Evolutionary conservation across 1,284 basidiomycete genomes (phyloP).

Genomic region (Sphaerobolus stellatus): DNA sequence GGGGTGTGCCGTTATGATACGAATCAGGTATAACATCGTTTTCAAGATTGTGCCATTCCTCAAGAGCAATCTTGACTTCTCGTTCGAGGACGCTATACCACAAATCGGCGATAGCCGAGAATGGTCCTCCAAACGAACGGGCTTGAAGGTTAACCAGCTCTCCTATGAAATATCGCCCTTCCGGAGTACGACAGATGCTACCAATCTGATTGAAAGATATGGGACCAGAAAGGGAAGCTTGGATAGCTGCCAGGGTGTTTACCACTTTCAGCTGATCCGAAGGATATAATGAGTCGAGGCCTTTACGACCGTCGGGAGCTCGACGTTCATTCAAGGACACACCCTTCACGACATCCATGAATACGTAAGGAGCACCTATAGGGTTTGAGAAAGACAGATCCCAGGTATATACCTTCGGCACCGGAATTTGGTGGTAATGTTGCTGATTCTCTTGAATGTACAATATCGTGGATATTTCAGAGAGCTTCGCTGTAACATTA

Average conservation of each 20-base stretch:
- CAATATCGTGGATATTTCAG: constrained; percentile 11
- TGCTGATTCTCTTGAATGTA: constrained; percentile 3
- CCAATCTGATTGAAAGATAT: constrained; percentile 15
- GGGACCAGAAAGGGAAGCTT: constrained; percentile 15
- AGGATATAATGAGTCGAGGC: constrained; percentile 10
- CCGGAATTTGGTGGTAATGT: constrained; percentile 9
- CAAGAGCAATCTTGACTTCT: constrained; percentile 11
- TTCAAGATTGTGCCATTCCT: constrained; percentile 12
- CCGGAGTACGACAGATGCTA: constrained; percentile 6
- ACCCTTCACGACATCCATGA: constrained; percentile 14
- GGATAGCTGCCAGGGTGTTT: constrained; percentile 11
- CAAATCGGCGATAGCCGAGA: background rate
- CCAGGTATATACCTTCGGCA: constrained; percentile 9
- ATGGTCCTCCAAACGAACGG: constrained; percentile 9
- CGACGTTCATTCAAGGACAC: background rate
- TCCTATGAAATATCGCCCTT: constrained; percentile 1
- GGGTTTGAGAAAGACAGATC: constrained; percentile 11
- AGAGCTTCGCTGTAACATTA: constrained; percentile 5
- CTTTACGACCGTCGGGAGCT: background rate
- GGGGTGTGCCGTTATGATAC: background rate
- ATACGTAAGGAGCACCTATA: constrained; percentile 11
- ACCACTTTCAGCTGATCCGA: constrained; percentile 11
- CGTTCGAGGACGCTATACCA: constrained; percentile 10
- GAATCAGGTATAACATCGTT: constrained; percentile 7
- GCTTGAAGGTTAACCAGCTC: constrained; percentile 5